These are phyloP conservation scores for Lipomyces kockii DNA, from an alignment of 805 yeast species.

Conservation along the genomic window DNA sequence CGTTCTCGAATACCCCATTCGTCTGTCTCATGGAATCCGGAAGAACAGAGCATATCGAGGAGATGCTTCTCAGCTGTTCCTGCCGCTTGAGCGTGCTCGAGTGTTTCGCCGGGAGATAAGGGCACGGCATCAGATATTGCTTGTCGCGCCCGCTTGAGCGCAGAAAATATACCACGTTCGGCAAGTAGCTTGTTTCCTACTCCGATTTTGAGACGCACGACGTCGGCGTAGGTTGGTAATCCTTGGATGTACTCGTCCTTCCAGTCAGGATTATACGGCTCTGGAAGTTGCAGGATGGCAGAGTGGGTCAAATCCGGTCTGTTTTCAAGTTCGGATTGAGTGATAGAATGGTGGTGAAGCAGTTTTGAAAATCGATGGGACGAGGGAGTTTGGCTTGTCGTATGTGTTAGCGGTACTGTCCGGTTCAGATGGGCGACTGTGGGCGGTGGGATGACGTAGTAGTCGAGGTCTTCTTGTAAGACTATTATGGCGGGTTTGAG, in stretches of 20 bases:
- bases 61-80: slow-evolving; percentile 95
- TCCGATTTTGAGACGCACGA: slow-evolving; percentile 68
- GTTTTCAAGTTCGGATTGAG: not conserved
- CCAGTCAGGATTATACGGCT: slow-evolving; percentile 16
- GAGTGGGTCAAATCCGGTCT: not conserved
- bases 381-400: slow-evolving; percentile 7
- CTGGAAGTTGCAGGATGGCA: slow-evolving; percentile 10
- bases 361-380: slow-evolving; percentile 19
- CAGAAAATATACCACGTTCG: slow-evolving; percentile 71
- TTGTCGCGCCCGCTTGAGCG: slow-evolving; percentile 46
- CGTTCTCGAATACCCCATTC: slow-evolving; percentile 88
- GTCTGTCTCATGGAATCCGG: slow-evolving; percentile 73
- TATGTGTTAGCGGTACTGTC: not conserved
- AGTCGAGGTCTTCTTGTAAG: slow-evolving; percentile 90
- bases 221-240: slow-evolving; percentile 52
- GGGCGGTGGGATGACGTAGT: slow-evolving; percentile 81
- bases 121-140: not conserved
- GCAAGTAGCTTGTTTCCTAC: slow-evolving; percentile 70
- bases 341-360: slow-evolving; percentile 16
- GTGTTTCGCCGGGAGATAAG: slow-evolving; percentile 22
- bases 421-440: slow-evolving; percentile 42
- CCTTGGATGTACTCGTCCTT: slow-evolving; percentile 17
- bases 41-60: slow-evolving; percentile 89
- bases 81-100: slow-evolving; percentile 30
- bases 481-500: slow-evolving; percentile 90